Percentiles rank a stretch among this genome's conserved stretches.
phyloP scores from a whole-genome alignment of 176 grass and related monocot genomes.

The Bothriochloa decipiens region DNA sequence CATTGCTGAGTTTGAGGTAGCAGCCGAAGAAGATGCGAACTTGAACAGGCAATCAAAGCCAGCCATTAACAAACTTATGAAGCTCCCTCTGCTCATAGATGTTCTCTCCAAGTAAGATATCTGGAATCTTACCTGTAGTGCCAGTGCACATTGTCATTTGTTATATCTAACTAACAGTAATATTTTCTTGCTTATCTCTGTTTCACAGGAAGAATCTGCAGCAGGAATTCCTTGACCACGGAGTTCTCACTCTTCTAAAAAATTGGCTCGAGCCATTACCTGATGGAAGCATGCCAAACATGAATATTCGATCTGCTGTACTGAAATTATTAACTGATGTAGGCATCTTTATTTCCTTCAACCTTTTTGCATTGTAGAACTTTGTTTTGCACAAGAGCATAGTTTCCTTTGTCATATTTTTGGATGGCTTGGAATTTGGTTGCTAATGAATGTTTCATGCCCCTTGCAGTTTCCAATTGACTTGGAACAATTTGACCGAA shows the following conservation, averaged over 20 bases:
- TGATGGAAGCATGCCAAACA: slow-evolving; percentile 93
- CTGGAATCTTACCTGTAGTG: background rate
- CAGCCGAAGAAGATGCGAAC: slow-evolving; percentile 93
- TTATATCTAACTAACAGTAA: slow-evolving; percentile 2
- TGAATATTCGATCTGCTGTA: slow-evolving; percentile 91
- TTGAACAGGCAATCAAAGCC: slow-evolving; percentile 94
- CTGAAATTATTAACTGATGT: slow-evolving; percentile 87
- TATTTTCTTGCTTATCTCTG: slow-evolving; percentile 31
- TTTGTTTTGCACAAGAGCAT: background rate
- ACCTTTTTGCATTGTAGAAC: slow-evolving; percentile 10
- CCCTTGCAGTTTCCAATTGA: slow-evolving; percentile 85
- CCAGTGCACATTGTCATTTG: background rate
- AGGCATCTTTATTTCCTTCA: slow-evolving; percentile 32
- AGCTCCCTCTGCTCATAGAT: slow-evolving; percentile 90
- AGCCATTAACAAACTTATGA: slow-evolving; percentile 95
- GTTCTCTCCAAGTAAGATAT: slow-evolving; percentile 94
- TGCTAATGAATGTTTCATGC: slow-evolving; percentile 41
- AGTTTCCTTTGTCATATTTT: background rate
- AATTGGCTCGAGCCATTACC: slow-evolving; percentile 98
- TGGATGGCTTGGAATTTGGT: slow-evolving; percentile 10
- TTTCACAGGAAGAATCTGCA: slow-evolving; percentile 88
- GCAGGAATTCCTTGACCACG: slow-evolving; percentile 99
- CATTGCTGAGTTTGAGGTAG: slow-evolving; percentile 95
- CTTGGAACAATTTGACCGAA: slow-evolving; percentile 88
- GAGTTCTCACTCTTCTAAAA: slow-evolving; percentile 83